phyloP scores from a whole-genome alignment of 306 rosid genomes.

The Rubus idaeus region DNA sequence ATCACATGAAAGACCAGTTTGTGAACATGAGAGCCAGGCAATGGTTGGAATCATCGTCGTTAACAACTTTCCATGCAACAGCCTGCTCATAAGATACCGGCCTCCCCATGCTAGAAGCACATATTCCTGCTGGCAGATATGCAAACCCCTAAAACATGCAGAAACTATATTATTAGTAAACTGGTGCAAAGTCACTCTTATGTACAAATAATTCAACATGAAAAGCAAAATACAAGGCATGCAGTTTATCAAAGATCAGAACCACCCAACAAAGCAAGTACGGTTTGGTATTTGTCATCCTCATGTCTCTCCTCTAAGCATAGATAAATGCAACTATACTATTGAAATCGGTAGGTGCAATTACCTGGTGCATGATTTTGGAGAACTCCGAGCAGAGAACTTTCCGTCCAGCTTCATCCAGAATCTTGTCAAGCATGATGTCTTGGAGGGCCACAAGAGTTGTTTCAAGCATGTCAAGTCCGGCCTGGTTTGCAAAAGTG shows the following conservation, averaged over 20 bases:
- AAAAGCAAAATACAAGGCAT: background rate
- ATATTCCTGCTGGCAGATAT: constrained; percentile 76
- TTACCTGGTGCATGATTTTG: constrained; percentile 96
- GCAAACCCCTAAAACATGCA: constrained; percentile 66
- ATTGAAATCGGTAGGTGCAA: background rate
- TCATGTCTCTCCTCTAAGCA: background rate
- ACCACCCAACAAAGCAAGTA: background rate
- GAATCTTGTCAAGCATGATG: constrained; percentile 90
- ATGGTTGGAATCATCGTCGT: constrained; percentile 88
- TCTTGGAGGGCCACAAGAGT: constrained; percentile 96
- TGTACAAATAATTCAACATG: background rate
- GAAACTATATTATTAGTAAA: background rate
- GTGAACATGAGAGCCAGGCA: constrained; percentile 90
- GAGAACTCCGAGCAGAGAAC: constrained; percentile 84
- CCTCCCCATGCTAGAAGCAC: constrained; percentile 88
- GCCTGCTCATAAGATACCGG: constrained; percentile 89
- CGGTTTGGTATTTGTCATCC: background rate
- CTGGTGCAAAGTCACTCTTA: background rate
- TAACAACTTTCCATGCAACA: constrained; percentile 87
- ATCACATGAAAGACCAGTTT: constrained; percentile 92
- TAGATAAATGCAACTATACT: background rate
- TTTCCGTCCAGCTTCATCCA: constrained; percentile 85
- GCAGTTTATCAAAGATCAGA: background rate
- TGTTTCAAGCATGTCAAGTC: constrained; percentile 96
- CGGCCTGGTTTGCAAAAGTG: constrained; percentile 96